phyloP scores from a whole-genome alignment of 1,284 basidiomycete species.

The Cutaneotrichosporon sp. region DNA sequence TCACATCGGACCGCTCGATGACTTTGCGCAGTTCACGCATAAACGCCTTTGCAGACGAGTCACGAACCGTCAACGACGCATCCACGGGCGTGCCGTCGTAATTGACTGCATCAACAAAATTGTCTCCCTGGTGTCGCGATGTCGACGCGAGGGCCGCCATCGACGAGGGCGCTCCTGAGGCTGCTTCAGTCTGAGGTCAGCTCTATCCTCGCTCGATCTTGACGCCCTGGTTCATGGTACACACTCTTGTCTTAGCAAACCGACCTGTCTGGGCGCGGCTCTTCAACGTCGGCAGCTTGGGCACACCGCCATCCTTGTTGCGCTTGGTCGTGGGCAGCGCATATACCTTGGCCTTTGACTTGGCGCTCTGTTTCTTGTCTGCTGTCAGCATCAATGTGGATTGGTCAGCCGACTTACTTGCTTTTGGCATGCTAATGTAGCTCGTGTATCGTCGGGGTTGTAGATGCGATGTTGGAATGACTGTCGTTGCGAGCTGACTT shows the following conservation, averaged over 20 bases:
- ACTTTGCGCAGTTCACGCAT: conserved; percentile 75
- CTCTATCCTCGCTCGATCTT: not conserved
- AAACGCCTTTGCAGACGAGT: conserved; percentile 61
- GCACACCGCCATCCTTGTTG: conserved; percentile 76
- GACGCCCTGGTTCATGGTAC: no score
- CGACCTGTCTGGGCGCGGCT: conserved; percentile 20
- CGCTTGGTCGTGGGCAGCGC: conserved; percentile 28
- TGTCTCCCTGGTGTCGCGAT: conserved; percentile 15
- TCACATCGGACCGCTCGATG: conserved; percentile 85
- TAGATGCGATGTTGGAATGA: no score
- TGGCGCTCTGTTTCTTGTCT: conserved; percentile 22
- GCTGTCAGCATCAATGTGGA: conserved; percentile 3
- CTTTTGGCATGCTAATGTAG: conserved; percentile 43
- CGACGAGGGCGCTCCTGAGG: conserved; percentile 8
- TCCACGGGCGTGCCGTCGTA: conserved; percentile 45
- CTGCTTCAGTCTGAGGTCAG: conserved; percentile 6
- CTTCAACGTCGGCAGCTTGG: conserved; percentile 57
- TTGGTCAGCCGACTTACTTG: conserved; percentile 35
- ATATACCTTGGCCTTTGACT: conserved; percentile 35
- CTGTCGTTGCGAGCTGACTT: not conserved
- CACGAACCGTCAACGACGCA: conserved; percentile 55
- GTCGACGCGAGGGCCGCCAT: conserved; percentile 16
- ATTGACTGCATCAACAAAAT: conserved; percentile 44
- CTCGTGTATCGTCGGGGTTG: no score
- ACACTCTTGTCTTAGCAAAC: not conserved